Evolutionary conservation across 1,284 basidiomycete species (phyloP), one percentile per base, ranked within the genome.

Genomic region (Marasmius oreades): DNA sequence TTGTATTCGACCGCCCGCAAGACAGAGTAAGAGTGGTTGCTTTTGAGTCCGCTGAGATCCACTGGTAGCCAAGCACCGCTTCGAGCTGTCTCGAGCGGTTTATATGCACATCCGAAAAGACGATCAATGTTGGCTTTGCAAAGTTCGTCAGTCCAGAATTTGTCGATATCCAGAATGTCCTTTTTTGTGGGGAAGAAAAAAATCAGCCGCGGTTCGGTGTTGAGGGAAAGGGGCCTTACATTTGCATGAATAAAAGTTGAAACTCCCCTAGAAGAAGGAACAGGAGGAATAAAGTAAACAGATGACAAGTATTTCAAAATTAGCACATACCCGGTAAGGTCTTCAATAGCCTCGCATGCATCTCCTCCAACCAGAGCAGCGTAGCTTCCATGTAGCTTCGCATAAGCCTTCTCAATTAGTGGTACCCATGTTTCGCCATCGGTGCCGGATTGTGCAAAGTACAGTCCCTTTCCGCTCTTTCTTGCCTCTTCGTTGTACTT

Each of bases 361-460:
- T 63, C 69, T 1, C 79, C 79, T 3, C 73, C 74, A 12, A 59
- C 55, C 18, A 81, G 58, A 1, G 75, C 67, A 5, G 65, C 63
- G 60, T 77, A 81, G 60, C 77, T 75, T 2, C 78, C 79, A 61
- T 79, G 76, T 2, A 80, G 60, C 61, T 80, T 80, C 0, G 80
- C 80, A 59, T 75, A 82, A 2, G 80, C 80, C 63, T 82, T 81
- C 63, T 81, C 80, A 18, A 81, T 72, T 11, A 82, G 64, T 1
- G 80, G 77, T 4, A 69, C 68, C 69, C 69, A 70, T 20, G 66
- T 69, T 51, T 69, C 67, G 39, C 64, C 64, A 53, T 66, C 63
- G 28, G 63, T 61, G 3, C 59, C 62, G 20, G 64, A 65, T 16
- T 57, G 58, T 3, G 67, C 66, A 53, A 70, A 70, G 54, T 63